Percentiles rank a stretch among this genome's conserved stretches.
Evolutionary conservation across 1,139 yeast genomes (phyloP).

Genomic region (Sugiyamaella novakii): DNA sequence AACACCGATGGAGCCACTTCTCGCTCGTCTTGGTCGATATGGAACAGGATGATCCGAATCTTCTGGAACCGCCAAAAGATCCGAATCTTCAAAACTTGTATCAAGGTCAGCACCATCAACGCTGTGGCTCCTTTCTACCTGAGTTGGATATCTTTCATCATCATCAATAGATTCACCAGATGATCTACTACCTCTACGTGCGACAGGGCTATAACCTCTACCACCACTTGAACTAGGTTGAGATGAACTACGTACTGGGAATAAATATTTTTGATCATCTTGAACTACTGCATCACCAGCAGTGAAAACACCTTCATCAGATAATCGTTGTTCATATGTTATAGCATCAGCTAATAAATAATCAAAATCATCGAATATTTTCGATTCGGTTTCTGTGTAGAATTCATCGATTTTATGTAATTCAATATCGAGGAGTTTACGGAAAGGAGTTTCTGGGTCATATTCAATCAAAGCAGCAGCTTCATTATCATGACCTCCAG

Average conservation of each 20-base stretch:
- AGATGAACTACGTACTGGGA: slow-evolving; percentile 9
- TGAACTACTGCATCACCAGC: slow-evolving; percentile 15
- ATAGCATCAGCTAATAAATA: slow-evolving; percentile 48
- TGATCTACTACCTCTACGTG: slow-evolving; percentile 6
- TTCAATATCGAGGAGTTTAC: slow-evolving; percentile 57
- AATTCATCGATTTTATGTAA: slow-evolving; percentile 59
- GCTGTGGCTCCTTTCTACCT: background rate
- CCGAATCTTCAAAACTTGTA: background rate
- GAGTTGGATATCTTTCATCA: background rate
- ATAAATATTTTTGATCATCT: slow-evolving; percentile 15
- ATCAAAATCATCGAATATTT: slow-evolving; percentile 51
- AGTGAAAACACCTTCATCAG: slow-evolving; percentile 10
- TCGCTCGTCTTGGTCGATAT: slow-evolving; percentile 3
- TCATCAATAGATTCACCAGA: slow-evolving; percentile 12
- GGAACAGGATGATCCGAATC: slow-evolving; percentile 6
- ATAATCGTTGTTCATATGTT: slow-evolving; percentile 26
- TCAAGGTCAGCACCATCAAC: background rate
- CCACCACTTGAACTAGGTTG: slow-evolving; percentile 11
- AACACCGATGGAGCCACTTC: slow-evolving; percentile 11
- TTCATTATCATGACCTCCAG: slow-evolving; percentile 41
- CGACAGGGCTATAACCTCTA: slow-evolving; percentile 3
- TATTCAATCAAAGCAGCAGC: slow-evolving; percentile 43
- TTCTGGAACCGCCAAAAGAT: background rate
- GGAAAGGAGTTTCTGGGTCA: slow-evolving; percentile 56
- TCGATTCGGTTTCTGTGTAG: slow-evolving; percentile 52